Conservation (phyloP, 2,329 filamentous ascomycete genomes). For the Rutstroemia sp. region DNA sequence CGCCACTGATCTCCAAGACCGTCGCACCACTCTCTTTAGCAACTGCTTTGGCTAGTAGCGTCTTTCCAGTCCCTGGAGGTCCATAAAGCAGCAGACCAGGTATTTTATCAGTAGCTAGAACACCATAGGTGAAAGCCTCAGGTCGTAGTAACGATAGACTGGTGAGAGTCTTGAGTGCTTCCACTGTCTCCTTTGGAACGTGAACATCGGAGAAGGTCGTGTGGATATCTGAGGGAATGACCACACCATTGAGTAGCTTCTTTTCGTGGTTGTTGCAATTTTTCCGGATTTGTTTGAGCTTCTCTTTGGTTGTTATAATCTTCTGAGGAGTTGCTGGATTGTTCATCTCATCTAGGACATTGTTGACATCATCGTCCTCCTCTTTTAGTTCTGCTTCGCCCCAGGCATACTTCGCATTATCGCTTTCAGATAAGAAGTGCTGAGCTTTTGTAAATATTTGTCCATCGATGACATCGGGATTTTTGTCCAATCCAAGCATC, state of each 20-base stretch:
- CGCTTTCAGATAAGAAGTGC: constrained; percentile 37
- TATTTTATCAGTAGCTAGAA: constrained; percentile 84
- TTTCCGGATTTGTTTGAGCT: constrained; percentile 42
- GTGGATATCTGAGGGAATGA: constrained; percentile 72
- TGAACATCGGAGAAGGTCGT: constrained; percentile 87
- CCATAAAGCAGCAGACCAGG: constrained; percentile 84
- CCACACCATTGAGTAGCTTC: constrained; percentile 71
- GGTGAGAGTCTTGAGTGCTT: constrained; percentile 82
- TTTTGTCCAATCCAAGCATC: constrained; percentile 36
- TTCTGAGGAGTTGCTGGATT: constrained; percentile 29
- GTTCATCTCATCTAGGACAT: constrained; percentile 19
- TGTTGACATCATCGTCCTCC: constrained; percentile 30
- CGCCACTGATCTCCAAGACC: constrained; percentile 82
- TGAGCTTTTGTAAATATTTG: constrained; percentile 32
- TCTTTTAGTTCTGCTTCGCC: constrained; percentile 33
- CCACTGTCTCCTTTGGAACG: constrained; percentile 72
- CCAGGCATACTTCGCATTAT: constrained; percentile 39
- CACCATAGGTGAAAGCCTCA: constrained; percentile 93
- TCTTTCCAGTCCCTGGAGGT: constrained; percentile 74
- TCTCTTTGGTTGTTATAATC: constrained; percentile 29
- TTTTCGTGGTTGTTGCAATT: constrained; percentile 73
- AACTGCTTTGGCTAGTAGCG: constrained; percentile 60
- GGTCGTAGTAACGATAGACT: constrained; percentile 79
- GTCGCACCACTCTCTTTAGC: constrained; percentile 62
- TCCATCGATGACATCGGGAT: constrained; percentile 28